Evolutionary conservation across 106 monocot species (phyloP).

Genomic region (Dendrobium nobile): DNA sequence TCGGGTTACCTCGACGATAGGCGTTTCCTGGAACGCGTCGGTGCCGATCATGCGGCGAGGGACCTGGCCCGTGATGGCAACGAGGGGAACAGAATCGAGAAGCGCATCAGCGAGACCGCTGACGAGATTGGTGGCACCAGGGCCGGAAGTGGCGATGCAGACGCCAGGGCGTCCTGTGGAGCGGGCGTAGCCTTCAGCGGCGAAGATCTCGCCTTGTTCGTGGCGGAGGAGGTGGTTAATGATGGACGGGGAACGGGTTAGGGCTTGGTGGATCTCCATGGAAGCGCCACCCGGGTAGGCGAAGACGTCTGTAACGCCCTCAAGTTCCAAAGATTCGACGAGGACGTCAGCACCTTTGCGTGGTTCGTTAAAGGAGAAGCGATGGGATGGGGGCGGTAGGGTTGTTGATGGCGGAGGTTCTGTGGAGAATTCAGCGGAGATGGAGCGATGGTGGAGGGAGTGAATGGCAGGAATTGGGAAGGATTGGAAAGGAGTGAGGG

Average conservation of each 20-base stretch:
- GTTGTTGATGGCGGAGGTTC: neutral
- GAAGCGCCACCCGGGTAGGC: conserved; percentile 92
- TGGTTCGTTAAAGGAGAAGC: conserved; percentile 44
- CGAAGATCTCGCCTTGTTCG: conserved; percentile 92
- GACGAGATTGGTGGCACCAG: conserved; percentile 91
- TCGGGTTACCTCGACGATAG: conserved; percentile 85
- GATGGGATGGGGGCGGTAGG: neutral
- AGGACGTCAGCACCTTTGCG: conserved; percentile 90
- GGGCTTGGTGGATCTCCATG: conserved; percentile 97
- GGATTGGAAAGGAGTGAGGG: neutral
- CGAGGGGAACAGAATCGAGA: conserved; percentile 82
- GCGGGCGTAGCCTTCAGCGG: conserved; percentile 73
- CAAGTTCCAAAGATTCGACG: conserved; percentile 79
- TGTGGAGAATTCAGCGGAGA: neutral
- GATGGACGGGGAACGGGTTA: conserved; percentile 68
- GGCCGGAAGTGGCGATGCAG: conserved; percentile 93
- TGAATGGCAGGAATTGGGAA: neutral
- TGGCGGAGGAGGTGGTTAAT: conserved; percentile 77
- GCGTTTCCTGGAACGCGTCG: conserved; percentile 91
- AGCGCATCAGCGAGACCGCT: conserved; percentile 77
- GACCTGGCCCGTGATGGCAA: conserved; percentile 95
- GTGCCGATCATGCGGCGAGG: conserved; percentile 92
- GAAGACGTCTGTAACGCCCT: conserved; percentile 75
- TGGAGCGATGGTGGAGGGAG: neutral
- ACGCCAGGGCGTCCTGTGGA: conserved; percentile 78